Evolutionary conservation across 164 flowering plant species (phyloP), one percentile per base, ranked within the genome.

Genomic region (Macadamia integrifolia): DNA sequence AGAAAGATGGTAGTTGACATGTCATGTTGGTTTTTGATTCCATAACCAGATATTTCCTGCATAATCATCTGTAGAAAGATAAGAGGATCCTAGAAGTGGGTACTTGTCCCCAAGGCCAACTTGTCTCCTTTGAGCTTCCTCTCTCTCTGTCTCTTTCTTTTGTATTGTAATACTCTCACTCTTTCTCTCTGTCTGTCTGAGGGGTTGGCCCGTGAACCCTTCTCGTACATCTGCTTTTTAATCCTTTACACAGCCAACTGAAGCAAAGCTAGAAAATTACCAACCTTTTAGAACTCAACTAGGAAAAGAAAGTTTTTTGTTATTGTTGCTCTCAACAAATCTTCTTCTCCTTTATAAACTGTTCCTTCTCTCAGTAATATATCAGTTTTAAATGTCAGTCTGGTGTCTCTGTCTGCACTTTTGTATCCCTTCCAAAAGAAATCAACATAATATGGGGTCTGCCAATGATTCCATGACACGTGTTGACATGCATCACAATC

Each of bases 1-100:
- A 23, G 60, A 66, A 71, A 71, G 74, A 6, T 61, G 60, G 60
- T 71, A 52, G 66, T 66, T 71, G 74, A 66, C 61, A 71, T 60
- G 65, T 66, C 74, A 60, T 71, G 60, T 59, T 40, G 60, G 66
- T 60, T 44, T 64, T 15, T 60, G 65, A 60, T 42, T 65, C 61
- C 69, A 62, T 62, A 44, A 30, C 72, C 56, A 69, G 62, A 69
- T 69, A 69, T 69, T 62, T 69, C 28, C 9, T 61, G 7, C 64
- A 28, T 53, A 5, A 58, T 43, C 55, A 58, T 50, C 69, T 17
- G 58, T 52, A 9, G 57, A 28, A 50, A 40, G 31, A 9, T 52
- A 5, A 23, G 15, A 65, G 14, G 14, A 23, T 23, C 53, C 42
- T 60, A 52, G 14, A 10, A 8, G 23, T 23, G 23, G 23, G 40